These are phyloP conservation scores for Aspergillus bertholletiae DNA, from an alignment of 495 filamentous ascomycete species.

Conservation along the genomic window DNA sequence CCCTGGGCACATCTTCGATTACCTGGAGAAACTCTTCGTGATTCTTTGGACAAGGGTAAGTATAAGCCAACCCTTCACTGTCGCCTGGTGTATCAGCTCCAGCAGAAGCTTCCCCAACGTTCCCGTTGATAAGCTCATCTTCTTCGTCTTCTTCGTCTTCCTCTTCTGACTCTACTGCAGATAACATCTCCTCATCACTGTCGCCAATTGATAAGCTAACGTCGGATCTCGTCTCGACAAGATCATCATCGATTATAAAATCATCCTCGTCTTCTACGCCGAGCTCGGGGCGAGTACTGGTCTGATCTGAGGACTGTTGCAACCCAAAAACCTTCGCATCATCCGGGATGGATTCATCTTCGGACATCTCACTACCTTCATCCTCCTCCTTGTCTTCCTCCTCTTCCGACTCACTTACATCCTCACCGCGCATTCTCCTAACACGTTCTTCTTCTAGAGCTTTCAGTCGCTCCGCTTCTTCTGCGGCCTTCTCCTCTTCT, in stretches of 20 bases:
- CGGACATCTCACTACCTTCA: conserved; percentile 32
- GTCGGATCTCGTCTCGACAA: conserved; percentile 58
- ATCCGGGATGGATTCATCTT: conserved; percentile 41
- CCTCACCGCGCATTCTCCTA: conserved; percentile 45
- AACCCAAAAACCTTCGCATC: conserved; percentile 58
- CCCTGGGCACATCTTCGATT: conserved; percentile 51
- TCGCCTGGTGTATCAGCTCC: conserved; percentile 29
- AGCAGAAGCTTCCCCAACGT: conserved; percentile 16
- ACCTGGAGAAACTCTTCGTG: conserved; percentile 70
- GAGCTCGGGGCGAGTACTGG: conserved; percentile 33
- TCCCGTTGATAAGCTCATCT: conserved; percentile 43
- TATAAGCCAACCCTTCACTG: conserved; percentile 64
- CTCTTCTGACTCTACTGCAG: conserved; percentile 38
- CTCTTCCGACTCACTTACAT: conserved; percentile 37
- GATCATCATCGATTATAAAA: conserved; percentile 83
- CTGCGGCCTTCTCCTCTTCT: conserved; percentile 76
- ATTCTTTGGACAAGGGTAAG: conserved; percentile 76
- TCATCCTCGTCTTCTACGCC: conserved; percentile 87
- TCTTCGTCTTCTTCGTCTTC: conserved; percentile 48
- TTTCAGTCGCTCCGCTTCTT: conserved; percentile 70
- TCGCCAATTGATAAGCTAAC: conserved; percentile 50
- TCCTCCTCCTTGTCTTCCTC: conserved; percentile 47
- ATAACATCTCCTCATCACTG: conserved; percentile 44
- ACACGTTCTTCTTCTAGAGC: conserved; percentile 72
- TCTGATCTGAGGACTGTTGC: conserved; percentile 24